Evolutionary conservation across 768 basidiomycete species (phyloP).

Genomic region (Pisolithus marmoratus): DNA sequence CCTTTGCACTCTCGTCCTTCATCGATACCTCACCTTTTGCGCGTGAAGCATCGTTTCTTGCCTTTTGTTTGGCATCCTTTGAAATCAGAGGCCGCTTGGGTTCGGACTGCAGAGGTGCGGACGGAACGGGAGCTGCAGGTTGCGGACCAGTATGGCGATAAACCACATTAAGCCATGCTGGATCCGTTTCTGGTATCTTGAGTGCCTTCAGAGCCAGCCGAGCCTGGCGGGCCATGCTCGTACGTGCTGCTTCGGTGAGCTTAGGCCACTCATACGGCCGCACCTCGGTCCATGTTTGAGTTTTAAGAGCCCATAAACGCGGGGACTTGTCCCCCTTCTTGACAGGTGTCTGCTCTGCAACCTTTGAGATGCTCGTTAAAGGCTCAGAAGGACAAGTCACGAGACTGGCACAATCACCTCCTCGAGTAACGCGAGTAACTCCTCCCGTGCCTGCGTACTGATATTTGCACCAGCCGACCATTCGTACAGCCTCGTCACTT

Average conservation of each 20-base stretch:
- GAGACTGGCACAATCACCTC: conserved; percentile 34
- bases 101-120: conserved; percentile 20
- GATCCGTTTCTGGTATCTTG: conserved; percentile 54
- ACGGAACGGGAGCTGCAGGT: conserved; percentile 6
- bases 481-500: conserved; percentile 29
- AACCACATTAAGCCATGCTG: conserved; percentile 54
- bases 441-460: conserved; percentile 30
- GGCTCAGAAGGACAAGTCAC: too few species aligned
- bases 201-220: conserved; percentile 43
- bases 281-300: conserved; percentile 58
- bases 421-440: conserved; percentile 44
- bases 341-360: conserved; percentile 41
- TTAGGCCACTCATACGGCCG: conserved; percentile 60
- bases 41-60: conserved; percentile 18
- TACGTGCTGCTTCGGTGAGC: conserved; percentile 43
- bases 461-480: conserved; percentile 42
- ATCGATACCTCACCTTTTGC: conserved; percentile 33
- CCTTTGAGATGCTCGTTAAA: conserved; percentile 26
- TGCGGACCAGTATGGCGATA: conserved; percentile 21
- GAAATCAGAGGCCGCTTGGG: conserved; percentile 42
- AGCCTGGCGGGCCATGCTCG: conserved; percentile 46
- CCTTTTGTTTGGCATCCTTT: conserved; percentile 41
- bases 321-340: conserved; percentile 34
- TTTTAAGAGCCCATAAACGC: conserved; percentile 49
- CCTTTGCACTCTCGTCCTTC: conserved; percentile 32